Percentiles rank a stretch among this genome's conserved stretches.
phyloP scores from a whole-genome alignment of 139 green algal species.

The Spirogloea muscicola region DNA sequence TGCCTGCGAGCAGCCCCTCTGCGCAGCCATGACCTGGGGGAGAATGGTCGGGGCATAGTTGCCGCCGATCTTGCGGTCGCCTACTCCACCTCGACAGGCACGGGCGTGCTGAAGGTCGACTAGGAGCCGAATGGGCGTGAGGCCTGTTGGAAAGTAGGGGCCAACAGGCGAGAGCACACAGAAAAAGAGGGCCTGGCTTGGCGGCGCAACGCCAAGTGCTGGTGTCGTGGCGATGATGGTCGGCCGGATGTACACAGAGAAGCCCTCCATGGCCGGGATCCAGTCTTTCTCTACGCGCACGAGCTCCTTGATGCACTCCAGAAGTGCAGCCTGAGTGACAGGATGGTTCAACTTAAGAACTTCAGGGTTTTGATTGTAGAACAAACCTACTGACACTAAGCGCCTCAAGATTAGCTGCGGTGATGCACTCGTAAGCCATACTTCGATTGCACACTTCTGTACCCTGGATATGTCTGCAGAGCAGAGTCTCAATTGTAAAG shows the following conservation, averaged over 20 bases:
- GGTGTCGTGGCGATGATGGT: conserved; percentile 61
- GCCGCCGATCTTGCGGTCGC: conserved; percentile 58
- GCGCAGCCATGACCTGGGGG: conserved; percentile 53
- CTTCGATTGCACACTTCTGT: too few relatives aligned
- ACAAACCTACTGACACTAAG: too few relatives aligned
- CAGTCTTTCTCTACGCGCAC: conserved; percentile 65
- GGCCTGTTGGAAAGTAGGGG: conserved; percentile 70
- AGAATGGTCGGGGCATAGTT: conserved; percentile 78
- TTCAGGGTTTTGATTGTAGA: too few relatives aligned
- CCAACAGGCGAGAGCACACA: conserved; percentile 71
- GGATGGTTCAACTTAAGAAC: too few relatives aligned
- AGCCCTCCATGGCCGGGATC: conserved; percentile 65
- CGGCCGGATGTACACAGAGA: conserved; percentile 68
- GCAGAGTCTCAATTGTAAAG: too few relatives aligned
- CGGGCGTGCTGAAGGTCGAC: conserved; percentile 65
- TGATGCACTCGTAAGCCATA: too few relatives aligned
- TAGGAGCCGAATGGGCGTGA: conserved; percentile 60
- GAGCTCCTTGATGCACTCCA: conserved; percentile 73
- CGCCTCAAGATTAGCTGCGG: too few relatives aligned
- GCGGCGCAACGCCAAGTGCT: conserved; percentile 57
- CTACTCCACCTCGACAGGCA: conserved; percentile 71
- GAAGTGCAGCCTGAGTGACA: conserved; percentile 58
- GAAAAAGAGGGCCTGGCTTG: conserved; percentile 55
- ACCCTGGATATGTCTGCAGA: too few relatives aligned
- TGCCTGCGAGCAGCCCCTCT: conserved; percentile 36